Conservation (phyloP, 257 asterid genomes). For the Striga asiatica region DNA sequence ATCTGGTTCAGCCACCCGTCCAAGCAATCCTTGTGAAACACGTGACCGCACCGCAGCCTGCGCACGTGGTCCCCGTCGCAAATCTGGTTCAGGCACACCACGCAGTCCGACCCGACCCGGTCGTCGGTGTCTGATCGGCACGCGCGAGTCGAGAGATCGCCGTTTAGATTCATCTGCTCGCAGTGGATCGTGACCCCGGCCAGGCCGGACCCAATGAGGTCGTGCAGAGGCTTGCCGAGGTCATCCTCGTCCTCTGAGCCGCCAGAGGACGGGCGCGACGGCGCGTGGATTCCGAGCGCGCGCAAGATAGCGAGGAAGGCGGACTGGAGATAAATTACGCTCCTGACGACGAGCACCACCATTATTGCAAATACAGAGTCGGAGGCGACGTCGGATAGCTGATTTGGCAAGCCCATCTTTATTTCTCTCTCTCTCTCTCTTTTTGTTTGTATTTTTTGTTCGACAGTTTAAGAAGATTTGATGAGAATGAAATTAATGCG, state of each 20-base stretch:
- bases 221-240: not conserved
- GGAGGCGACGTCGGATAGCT: not conserved
- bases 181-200: not conserved
- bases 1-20: constrained; percentile 82
- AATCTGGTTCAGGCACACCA: constrained; percentile 56
- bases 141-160: not conserved
- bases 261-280: not conserved
- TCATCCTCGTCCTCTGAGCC: no score
- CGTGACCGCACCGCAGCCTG: constrained; percentile 52
- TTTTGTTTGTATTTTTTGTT: no score
- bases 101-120: constrained; percentile 49
- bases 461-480: no score
- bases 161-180: not conserved
- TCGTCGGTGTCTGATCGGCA: not conserved
- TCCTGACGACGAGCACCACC: not conserved
- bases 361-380: not conserved
- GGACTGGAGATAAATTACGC: not conserved
- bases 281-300: not conserved
- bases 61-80: constrained; percentile 58
- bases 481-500: no score
- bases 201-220: not conserved
- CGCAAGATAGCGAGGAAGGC: not conserved
- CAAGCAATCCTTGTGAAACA: constrained; percentile 69
- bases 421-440: no score
- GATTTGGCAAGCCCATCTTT: not conserved